Percentiles rank a stretch among this genome's conserved stretches.
phyloP scores from a whole-genome alignment of 2,329 filamentous ascomycete species.

The Aspergillus thermomutatus region DNA sequence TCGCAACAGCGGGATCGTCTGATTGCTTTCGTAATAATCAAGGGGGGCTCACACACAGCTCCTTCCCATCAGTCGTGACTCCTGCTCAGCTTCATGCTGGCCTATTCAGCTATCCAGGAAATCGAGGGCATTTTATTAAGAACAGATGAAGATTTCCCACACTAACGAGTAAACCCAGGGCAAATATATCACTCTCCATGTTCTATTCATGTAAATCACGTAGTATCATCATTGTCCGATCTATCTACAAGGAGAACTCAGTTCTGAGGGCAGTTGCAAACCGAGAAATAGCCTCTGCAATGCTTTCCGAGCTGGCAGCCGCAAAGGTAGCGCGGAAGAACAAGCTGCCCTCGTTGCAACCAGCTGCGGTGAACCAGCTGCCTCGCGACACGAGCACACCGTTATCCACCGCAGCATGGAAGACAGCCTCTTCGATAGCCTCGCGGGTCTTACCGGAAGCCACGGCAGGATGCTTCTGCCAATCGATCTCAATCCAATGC shows the following conservation, averaged over 20 bases:
- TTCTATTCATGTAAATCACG: not conserved
- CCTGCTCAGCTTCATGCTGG: too few species aligned
- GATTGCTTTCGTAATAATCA: too few species aligned
- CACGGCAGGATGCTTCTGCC: slow-evolving; percentile 43
- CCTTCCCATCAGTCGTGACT: too few species aligned
- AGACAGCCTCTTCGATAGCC: slow-evolving; percentile 79
- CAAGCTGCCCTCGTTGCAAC: slow-evolving; percentile 58
- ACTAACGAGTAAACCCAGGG: too few species aligned
- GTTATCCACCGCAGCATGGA: slow-evolving; percentile 69
- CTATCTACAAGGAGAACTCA: slow-evolving; percentile 50
- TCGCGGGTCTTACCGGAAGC: slow-evolving; percentile 36
- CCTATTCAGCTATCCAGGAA: not conserved
- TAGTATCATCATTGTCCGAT: not conserved
- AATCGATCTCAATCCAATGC: slow-evolving; percentile 49
- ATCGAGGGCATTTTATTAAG: not conserved
- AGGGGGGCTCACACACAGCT: too few species aligned
- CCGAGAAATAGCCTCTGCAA: slow-evolving; percentile 68
- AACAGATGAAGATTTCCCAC: not conserved
- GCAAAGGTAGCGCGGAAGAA: slow-evolving; percentile 92
- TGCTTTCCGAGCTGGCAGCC: slow-evolving; percentile 67
- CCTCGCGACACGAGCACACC: slow-evolving; percentile 80
- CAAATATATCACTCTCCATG: not conserved
- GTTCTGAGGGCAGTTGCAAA: slow-evolving; percentile 71
- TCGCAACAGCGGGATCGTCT: too few species aligned
- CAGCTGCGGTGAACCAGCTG: slow-evolving; percentile 85